Base-by-base conservation (phyloP, 192 early-diverging fungal genomes). In the Podila verticillata region DNA sequence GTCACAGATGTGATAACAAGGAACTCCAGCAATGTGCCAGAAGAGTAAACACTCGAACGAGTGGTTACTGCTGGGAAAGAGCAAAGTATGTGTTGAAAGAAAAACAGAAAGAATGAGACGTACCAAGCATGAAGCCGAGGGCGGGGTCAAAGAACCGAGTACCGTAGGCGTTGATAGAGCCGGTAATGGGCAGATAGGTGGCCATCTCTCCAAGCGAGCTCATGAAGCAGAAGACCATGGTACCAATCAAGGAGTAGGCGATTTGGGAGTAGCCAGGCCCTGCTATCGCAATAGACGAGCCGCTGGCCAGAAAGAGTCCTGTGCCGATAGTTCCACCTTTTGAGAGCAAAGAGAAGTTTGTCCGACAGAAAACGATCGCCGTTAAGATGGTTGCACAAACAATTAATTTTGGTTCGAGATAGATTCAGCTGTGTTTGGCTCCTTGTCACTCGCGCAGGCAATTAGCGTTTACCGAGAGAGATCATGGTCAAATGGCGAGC, bases 161-260 rank as follows among this genome's bases (percentile, higher is more conserved):
- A 9, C 88, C 91, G 78, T 92, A 91, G 47, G 89, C 87, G 71
- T 91, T 93, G 70, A 95, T 94, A 15, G 93, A 89, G 47, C 93
- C 95, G 28, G 92, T 71, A 63, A 68, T 88, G n/a, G 95, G 95
- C 49, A 96, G 89, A 22, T 89, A 88, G 8, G 95, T 90, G 2
- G 94, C 91, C 91, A 96, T 91, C 70, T 96, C 94, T 61, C 91
- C 93, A 67, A 96, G 84, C 68, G 88, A 91, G 28, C 89, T 92
- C 81, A 90, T 88, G 26, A 91, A 75, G 61, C 88, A 90, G 57
- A 83, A 91, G 36, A 91, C 87, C 88, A 91, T 90, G 10, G 86
- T 75, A 35, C 90, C 90, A 28, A 91, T 89, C 13, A 89, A 54
- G 22, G 75, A 44, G 36, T 68, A 68, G 36, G 66, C 66, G 20